Base-by-base conservation (phyloP, 73 alveolate genomes). In the Paramecium caudatum region DNA sequence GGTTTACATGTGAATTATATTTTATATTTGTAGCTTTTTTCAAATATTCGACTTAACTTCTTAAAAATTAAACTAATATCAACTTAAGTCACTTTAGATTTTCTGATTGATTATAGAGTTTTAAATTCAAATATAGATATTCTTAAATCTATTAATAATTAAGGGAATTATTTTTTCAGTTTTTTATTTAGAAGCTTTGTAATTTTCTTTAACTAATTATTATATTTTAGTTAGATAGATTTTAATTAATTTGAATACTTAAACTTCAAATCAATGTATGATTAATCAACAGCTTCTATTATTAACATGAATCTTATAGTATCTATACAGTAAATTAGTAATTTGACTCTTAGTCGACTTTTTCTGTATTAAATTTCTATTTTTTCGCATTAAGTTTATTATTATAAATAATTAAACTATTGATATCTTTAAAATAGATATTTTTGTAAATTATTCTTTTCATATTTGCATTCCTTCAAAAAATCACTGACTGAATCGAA, bases 401-500 rank as follows among this genome's bases (percentile, higher is more conserved):
- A 10, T 2, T 10, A 12, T 4, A 55, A 55, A 8, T 37, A 27
- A 5, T 23, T 55, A 12, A 55, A 55, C 23, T 55, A 10, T 7
- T 55, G 23, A 49, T 23, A 55, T 21, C 30, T 55, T 55, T 55
- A 7, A 23, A 55, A 55, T 23, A 23, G 30, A 25, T 23, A 55
- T 17, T 49, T 49, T 49, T 55, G 46, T 5, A 55, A 23, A 5
- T 37, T 55, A 5, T 10, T 9, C 30, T 55, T 55, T 19, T 55
- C 46, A 55, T 55, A 55, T 55, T 55, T 17, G 7, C 46, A 55
- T 15, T 55, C 41, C 45, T 55, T 55, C 16, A 55, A 8, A 55
- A 55, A 55, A 19, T 55, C 41, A 9, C 80, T 23, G 2, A 55
- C 80, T 10, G 80, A 55, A 55, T 23, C 45, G 30, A 55, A 55